phyloP scores from a whole-genome alignment of 1,139 yeast species.

The Candida frijolesensis region DNA sequence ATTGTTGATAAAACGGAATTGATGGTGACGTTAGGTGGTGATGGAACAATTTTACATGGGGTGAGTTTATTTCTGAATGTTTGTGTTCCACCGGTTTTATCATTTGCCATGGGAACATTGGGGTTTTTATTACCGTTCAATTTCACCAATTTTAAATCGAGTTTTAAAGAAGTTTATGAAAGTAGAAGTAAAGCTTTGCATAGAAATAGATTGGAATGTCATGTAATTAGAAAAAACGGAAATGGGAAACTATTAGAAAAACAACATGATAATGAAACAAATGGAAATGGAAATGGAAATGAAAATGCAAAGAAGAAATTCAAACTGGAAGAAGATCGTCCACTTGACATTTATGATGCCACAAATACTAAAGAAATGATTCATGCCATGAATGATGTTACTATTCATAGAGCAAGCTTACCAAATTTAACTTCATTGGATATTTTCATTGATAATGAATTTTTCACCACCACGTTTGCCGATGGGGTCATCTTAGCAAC shows the following conservation, averaged over 20 bases:
- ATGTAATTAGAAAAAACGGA: slow-evolving; percentile 48
- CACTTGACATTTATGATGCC: neutral
- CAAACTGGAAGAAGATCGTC: neutral
- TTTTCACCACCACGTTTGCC: slow-evolving; percentile 85
- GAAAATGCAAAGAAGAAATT: neutral
- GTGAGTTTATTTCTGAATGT: slow-evolving; percentile 64
- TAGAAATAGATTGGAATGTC: slow-evolving; percentile 78
- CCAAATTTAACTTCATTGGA: slow-evolving; percentile 86
- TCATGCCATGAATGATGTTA: slow-evolving; percentile 91
- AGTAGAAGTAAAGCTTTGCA: slow-evolving; percentile 72
- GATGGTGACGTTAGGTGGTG: slow-evolving; percentile 89
- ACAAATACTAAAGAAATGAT: slow-evolving; percentile 28
- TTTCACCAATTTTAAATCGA: slow-evolving; percentile 58
- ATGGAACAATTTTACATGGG: slow-evolving; percentile 86
- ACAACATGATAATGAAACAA: neutral
- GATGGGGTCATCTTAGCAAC: slow-evolving; percentile 87
- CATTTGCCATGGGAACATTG: slow-evolving; percentile 88
- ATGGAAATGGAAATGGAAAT: slow-evolving; percentile 3
- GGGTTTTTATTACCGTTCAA: slow-evolving; percentile 91
- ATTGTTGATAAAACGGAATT: slow-evolving; percentile 66
- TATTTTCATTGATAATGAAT: slow-evolving; percentile 77
- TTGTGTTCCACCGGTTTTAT: slow-evolving; percentile 83
- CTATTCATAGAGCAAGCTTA: slow-evolving; percentile 83
- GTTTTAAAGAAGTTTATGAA: slow-evolving; percentile 65
- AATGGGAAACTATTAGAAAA: slow-evolving; percentile 2